These are phyloP conservation scores for Globisporangium acanthophoron DNA, from an alignment of 352 stramenopile genomes.

Conservation along the genomic window DNA sequence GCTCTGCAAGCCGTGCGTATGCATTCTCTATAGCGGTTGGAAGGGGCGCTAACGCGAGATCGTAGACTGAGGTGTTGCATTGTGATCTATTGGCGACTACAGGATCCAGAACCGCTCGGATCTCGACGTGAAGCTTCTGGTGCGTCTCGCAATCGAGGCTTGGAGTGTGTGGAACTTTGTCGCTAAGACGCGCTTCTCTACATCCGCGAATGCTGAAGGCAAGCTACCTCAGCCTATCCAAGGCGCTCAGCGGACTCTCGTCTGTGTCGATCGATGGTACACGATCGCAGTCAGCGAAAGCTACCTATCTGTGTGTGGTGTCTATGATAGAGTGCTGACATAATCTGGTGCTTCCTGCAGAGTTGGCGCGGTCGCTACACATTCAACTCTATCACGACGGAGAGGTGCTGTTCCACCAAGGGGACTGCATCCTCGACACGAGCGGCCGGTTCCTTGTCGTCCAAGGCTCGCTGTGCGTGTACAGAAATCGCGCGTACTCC, in stretches of 20 bases:
- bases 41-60: no score
- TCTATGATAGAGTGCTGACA: no score
- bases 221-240: constrained; percentile 29
- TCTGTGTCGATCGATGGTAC: constrained; percentile 36
- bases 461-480: constrained; percentile 34
- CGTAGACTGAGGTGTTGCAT: no score
- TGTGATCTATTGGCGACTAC: background rate
- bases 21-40: background rate
- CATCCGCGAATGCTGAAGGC: constrained; percentile 9
- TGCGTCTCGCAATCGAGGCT: constrained; percentile 6
- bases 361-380: constrained; percentile 23
- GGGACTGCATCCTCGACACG: constrained; percentile 26
- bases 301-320: background rate
- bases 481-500: constrained; percentile 21
- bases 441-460: constrained; percentile 39
- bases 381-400: constrained; percentile 36
- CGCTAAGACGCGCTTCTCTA: background rate
- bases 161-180: no score
- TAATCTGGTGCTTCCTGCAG: constrained; percentile 3
- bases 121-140: constrained; percentile 45
- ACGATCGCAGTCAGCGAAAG: no score
- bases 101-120: constrained; percentile 39
- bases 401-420: constrained; percentile 37
- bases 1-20: constrained; percentile 23
- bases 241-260: constrained; percentile 23